phyloP scores from a whole-genome alignment of 2,329 filamentous ascomycete species.

The Pestalotiopsis sp. region DNA sequence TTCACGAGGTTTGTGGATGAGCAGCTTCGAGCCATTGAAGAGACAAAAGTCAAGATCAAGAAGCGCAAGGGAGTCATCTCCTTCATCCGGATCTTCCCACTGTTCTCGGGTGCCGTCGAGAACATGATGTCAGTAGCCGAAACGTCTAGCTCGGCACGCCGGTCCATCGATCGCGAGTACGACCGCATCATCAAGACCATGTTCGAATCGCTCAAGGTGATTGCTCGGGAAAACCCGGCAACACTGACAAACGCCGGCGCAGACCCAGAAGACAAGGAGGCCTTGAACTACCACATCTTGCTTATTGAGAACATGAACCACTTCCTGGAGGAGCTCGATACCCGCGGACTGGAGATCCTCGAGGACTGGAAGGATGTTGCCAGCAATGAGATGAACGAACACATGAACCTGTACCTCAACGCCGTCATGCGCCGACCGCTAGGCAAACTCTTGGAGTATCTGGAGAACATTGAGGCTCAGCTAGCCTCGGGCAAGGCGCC shows the following conservation, averaged over 20 bases:
- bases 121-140: slow-evolving; percentile 72
- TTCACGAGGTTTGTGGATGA: slow-evolving; percentile 93
- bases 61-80: slow-evolving; percentile 96
- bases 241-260: slow-evolving; percentile 45
- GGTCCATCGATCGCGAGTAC: slow-evolving; percentile 85
- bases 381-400: slow-evolving; percentile 76
- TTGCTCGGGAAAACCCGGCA: slow-evolving; percentile 71
- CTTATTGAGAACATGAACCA: slow-evolving; percentile 99
- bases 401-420: slow-evolving; percentile 83
- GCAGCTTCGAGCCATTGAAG: slow-evolving; percentile 92
- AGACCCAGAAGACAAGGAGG: slow-evolving; percentile 87
- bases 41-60: slow-evolving; percentile 98
- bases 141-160: slow-evolving; percentile 63
- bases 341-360: slow-evolving; percentile 72
- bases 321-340: slow-evolving; percentile 88
- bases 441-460: slow-evolving; percentile 86
- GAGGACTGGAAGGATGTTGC: slow-evolving; percentile 83
- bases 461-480: slow-evolving; percentile 84
- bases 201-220: slow-evolving; percentile 96
- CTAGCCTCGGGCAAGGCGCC: slow-evolving; percentile 61
- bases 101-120: slow-evolving; percentile 81
- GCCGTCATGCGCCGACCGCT: slow-evolving; percentile 87
- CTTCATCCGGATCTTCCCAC: slow-evolving; percentile 91
- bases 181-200: slow-evolving; percentile 87
- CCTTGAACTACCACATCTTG: slow-evolving; percentile 94